A percentile compares a stretch with the other conserved stretches of the same genome.
Evolutionary conservation across 495 filamentous ascomycete species (phyloP).

Genomic region (Cercophora newfieldiana): DNA sequence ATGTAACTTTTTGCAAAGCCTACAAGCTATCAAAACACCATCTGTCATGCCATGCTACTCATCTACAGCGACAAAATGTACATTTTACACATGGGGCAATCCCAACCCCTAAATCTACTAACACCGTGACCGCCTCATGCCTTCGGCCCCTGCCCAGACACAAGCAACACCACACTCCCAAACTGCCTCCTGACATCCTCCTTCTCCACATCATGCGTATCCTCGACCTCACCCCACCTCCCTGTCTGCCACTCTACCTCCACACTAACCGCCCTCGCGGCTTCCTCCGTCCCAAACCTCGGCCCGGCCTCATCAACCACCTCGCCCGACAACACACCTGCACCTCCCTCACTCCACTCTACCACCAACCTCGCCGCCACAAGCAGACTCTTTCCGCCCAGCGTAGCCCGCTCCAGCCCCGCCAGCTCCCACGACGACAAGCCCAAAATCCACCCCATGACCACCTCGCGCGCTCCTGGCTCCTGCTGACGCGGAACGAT

Average conservation of each 20-base stretch:
- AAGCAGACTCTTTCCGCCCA: slow-evolving; percentile 84
- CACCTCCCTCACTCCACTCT: slow-evolving; percentile 80
- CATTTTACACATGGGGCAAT: not conserved
- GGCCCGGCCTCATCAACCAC: slow-evolving; percentile 25
- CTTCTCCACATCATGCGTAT: slow-evolving; percentile 95
- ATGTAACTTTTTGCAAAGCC: no score
- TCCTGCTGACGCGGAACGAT: slow-evolving; percentile 73
- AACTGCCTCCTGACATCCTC: slow-evolving; percentile 88
- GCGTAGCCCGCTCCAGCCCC: slow-evolving; percentile 75
- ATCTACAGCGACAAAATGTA: not conserved
- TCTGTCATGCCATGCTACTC: no score
- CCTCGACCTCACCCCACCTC: slow-evolving; percentile 95
- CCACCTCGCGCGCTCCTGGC: slow-evolving; percentile 68
- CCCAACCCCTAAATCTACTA: not conserved
- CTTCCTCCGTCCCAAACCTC: slow-evolving; percentile 66
- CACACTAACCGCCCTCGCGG: slow-evolving; percentile 71
- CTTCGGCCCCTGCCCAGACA: slow-evolving; percentile 57
- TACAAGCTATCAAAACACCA: no score
- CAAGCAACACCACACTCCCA: slow-evolving; percentile 78
- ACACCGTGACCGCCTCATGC: not conserved
- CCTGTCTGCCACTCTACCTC: slow-evolving; percentile 91
- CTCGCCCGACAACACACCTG: slow-evolving; percentile 18
- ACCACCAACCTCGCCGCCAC: slow-evolving; percentile 72
- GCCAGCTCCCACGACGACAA: slow-evolving; percentile 77
- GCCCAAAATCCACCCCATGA: slow-evolving; percentile 74